Conservation (phyloP, 148 eudicot species). For the Persicaria tinctoria region DNA sequence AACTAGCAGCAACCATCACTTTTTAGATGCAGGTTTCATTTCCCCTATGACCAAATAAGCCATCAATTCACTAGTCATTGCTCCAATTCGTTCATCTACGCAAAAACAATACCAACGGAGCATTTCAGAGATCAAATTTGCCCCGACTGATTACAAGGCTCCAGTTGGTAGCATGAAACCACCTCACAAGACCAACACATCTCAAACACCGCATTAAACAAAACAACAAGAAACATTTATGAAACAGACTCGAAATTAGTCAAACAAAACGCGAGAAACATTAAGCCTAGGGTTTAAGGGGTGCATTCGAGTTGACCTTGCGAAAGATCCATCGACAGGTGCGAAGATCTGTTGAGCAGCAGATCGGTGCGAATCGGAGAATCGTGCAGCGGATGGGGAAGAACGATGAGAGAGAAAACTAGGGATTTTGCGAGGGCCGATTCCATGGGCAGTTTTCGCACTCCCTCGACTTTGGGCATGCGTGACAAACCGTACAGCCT, state of each 20-base stretch:
- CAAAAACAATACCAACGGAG: neutral
- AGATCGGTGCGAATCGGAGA: conserved; percentile 76
- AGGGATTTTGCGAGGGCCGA: neutral
- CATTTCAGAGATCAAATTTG: neutral
- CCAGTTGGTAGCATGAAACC: neutral
- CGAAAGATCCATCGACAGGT: conserved; percentile 53
- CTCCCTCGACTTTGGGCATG: too few species aligned
- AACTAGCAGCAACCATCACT: too few species aligned
- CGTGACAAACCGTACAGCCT: too few species aligned
- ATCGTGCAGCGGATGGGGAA: neutral
- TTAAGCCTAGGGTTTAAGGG: conserved; percentile 26
- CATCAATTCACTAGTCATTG: conserved; percentile 1
- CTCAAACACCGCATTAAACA: neutral
- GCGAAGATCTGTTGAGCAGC: conserved; percentile 59
- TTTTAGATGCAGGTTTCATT: too few species aligned
- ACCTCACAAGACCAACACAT: neutral
- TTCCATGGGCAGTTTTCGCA: too few species aligned
- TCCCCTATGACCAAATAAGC: neutral
- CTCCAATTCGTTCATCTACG: neutral
- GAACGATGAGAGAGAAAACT: neutral
- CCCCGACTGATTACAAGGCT: neutral
- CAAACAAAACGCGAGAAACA: neutral
- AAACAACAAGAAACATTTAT: neutral
- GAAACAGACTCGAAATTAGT: neutral
- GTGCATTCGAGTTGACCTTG: conserved; percentile 47